These are phyloP conservation scores for Alternaria conjuncta DNA, from an alignment of 2,329 filamentous ascomycete genomes.

Conservation along the genomic window DNA sequence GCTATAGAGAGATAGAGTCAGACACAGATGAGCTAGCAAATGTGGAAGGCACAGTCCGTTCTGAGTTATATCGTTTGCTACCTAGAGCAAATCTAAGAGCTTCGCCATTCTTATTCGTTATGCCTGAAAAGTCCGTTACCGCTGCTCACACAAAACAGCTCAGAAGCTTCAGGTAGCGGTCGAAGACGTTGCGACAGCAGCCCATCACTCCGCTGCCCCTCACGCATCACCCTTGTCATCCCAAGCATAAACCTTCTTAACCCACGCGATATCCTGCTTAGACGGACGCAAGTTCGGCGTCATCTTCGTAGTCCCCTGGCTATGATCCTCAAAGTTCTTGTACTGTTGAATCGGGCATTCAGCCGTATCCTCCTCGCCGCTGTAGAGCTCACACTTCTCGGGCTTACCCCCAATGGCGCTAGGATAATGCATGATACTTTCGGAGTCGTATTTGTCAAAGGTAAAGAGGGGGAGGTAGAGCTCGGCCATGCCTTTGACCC, in stretches of 20 bases:
- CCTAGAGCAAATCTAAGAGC: no score
- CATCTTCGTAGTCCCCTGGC: not conserved
- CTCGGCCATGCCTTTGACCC: not conserved
- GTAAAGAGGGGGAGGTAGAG: not conserved
- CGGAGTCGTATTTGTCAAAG: not conserved
- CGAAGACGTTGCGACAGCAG: not conserved
- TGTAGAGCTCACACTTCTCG: not conserved
- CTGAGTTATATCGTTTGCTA: not conserved
- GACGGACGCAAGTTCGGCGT: conserved; percentile 1
- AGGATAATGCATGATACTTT: conserved; percentile 3
- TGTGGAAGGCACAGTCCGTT: not conserved
- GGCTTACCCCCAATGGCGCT: not conserved
- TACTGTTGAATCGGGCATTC: not conserved
- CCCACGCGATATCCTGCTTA: conserved; percentile 1
- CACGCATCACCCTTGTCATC: not conserved
- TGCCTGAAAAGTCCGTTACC: rapidly evolving
- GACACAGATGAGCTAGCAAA: not conserved
- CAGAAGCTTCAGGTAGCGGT: not conserved
- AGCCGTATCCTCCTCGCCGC: not conserved
- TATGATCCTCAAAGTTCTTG: not conserved
- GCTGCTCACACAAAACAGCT: no score
- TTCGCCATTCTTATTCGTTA: no score
- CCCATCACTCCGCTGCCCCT: not conserved
- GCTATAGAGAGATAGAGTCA: not conserved
- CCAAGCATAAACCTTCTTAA: not conserved